Evolutionary conservation across 805 yeast genomes (phyloP), one percentile per base, ranked within the genome.

Genomic region (Lachancea sp.): DNA sequence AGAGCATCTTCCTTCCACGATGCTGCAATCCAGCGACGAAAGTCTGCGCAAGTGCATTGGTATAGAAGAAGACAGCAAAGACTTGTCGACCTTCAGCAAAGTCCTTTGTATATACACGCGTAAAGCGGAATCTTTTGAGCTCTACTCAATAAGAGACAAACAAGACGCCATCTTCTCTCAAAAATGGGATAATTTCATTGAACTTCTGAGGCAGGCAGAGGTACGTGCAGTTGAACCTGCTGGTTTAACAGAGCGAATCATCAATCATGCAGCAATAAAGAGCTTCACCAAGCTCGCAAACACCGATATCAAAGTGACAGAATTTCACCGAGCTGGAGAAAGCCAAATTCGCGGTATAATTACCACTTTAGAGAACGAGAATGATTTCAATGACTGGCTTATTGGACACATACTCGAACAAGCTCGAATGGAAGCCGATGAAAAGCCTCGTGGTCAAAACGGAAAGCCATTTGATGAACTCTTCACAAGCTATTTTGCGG

Each of bases 401-500:
- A 47, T 65, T 25, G 59, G 52, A 36, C 65, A 69, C 48, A 53
- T 69, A 38, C 53, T 70, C 36, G 60, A 60, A 38, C 68, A 67
- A 37, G 51, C 72, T 2, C 63, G 68, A 42, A 19, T 70, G 12
- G 48, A 49, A 11, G 49, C 53, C 13, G 51, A 63, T 46, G 53
- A 49, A 15, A 27, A 31, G 4, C 57, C 56, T n/a, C 35, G 37
- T 2, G 13, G 36, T 6, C 18, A 53, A 12, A 15, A 20, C 7
- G 51, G 49, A 11, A 38, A 44, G 29, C 38, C 52, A 5, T 55
- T 58, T 38, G 68, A 69, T 29, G 57, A 53, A 32, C 9, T 43
- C 3, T 58, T 71, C 50, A 63, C 78, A 15, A 66, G 70, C 12
- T 67, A 63, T 40, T 78, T 78, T 54, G 78, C 67, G n/a, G 50